Conservation (phyloP, 495 filamentous ascomycete genomes). For the Tuber melanosporum region DNA sequence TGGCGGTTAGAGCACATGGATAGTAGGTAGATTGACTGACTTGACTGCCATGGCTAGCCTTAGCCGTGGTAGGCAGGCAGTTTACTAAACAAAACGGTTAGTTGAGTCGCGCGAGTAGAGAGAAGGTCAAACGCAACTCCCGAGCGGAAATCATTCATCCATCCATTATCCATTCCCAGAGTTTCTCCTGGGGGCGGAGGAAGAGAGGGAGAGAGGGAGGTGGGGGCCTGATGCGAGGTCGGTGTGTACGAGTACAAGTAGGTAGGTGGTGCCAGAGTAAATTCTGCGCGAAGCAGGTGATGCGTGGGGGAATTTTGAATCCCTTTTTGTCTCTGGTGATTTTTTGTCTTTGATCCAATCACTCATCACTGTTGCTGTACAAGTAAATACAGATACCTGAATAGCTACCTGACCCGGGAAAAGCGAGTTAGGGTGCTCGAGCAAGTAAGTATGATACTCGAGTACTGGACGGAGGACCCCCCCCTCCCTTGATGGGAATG, state of each 20-base stretch:
- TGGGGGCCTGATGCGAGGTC: background rate
- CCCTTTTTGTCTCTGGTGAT: background rate
- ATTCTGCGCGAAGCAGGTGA: background rate
- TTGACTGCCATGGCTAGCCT: background rate
- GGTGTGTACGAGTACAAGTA: no score
- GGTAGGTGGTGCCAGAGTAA: background rate
- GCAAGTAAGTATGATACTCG: background rate
- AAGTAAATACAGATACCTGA: background rate
- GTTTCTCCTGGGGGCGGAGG: background rate
- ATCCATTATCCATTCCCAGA: background rate
- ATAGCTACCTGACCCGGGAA: background rate
- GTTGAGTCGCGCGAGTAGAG: background rate
- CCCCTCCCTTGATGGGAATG: background rate
- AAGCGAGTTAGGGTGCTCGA: background rate
- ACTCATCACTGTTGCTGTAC: background rate
- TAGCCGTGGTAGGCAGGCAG: background rate
- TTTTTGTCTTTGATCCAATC: background rate
- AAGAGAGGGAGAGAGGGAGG: background rate
- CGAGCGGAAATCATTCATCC: background rate
- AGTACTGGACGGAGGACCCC: background rate
- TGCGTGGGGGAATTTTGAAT: background rate
- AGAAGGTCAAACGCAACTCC: constrained; percentile 1
- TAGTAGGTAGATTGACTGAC: background rate
- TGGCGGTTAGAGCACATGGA: background rate
- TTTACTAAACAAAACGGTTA: background rate